Evolutionary conservation across 2,329 filamentous ascomycete species (phyloP), one percentile per base, ranked within the genome.

Genomic region (Aureobasidium subglaciale): DNA sequence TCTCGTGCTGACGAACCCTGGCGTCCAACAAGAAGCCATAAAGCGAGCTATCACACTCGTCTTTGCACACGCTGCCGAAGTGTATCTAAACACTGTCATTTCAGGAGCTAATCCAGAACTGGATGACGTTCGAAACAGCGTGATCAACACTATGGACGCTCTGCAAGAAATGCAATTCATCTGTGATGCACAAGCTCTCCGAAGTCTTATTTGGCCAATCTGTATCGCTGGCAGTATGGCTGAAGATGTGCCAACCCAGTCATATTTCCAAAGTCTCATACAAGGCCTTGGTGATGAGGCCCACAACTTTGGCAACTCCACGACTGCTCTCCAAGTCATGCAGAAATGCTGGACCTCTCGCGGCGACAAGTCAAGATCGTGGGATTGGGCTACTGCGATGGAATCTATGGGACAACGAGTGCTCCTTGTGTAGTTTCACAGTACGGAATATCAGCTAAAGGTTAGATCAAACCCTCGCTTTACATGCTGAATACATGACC

Each of bases 191-290:
- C 55, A 56, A 24, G 55, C 55, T 27, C 24, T 48, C n/a, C 18
- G 55, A 16, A 56, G 46, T 29, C 45, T 56, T 2, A 43, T 52
- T 7, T 56, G 55, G 55, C 55, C 55, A 11, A 56, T 56, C 15
- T 56, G 55, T 10, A 43, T 56, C n/a, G 55, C 55, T 22, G 55
- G 55, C 9, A 41, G 43, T n/a, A 56, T 56, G 55, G 43, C 55
- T n/a, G 43, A 37, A 18, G 55, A 45, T 16, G 32, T 29, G 11
- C 18, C 27, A 1, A 16, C 45, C 15, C 55, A 52, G n/a, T 18
- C 35, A 10, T 56, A 41, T 11, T 56, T 56, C 10, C 34, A 34
- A 7, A 30, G 37, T 13, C 29, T 50, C 11, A 56, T 56, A 6
- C 18, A 48, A n/a, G 55, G 30, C 2, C 29, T 56, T 11, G 55